Conservation (phyloP, 2,329 filamentous ascomycete species). For the Exophiala sideris region DNA sequence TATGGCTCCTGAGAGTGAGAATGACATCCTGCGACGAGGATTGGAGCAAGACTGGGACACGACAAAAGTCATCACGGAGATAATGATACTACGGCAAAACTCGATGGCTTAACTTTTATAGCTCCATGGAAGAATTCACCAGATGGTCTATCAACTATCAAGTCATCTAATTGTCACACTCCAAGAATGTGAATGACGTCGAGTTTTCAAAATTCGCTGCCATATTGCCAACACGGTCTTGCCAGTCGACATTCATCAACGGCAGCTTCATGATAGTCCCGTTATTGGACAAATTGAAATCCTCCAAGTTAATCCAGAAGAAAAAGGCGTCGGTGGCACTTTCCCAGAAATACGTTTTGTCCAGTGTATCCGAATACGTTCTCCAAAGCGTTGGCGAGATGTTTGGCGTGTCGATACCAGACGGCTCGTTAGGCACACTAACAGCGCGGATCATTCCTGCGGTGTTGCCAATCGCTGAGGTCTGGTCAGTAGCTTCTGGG, state of each 20-base stretch:
- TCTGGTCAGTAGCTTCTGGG: background rate
- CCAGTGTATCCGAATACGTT: slow-evolving; percentile 2
- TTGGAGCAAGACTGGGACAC: slow-evolving; percentile 43
- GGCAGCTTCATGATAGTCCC: background rate
- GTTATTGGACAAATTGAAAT: background rate
- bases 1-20: slow-evolving; percentile 61
- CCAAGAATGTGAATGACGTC: background rate
- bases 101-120: slow-evolving; percentile 25
- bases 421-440: background rate
- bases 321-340: background rate
- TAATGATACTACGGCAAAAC: slow-evolving; percentile 40
- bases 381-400: slow-evolving; percentile 2
- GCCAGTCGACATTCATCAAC: background rate
- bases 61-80: slow-evolving; percentile 39
- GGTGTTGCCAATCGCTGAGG: background rate
- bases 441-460: slow-evolving; percentile 6
- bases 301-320: slow-evolving; percentile 1
- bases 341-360: slow-evolving; percentile 2
- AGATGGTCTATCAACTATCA: too few relatives aligned
- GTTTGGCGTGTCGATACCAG: background rate
- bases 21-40: slow-evolving; percentile 48
- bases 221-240: slow-evolving; percentile 1
- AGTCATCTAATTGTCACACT: too few relatives aligned
- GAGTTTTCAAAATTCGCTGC: background rate
- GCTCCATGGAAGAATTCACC: background rate